Base-by-base conservation (phyloP, 352 stramenopile species). In the Phytopythium mirpurense region DNA sequence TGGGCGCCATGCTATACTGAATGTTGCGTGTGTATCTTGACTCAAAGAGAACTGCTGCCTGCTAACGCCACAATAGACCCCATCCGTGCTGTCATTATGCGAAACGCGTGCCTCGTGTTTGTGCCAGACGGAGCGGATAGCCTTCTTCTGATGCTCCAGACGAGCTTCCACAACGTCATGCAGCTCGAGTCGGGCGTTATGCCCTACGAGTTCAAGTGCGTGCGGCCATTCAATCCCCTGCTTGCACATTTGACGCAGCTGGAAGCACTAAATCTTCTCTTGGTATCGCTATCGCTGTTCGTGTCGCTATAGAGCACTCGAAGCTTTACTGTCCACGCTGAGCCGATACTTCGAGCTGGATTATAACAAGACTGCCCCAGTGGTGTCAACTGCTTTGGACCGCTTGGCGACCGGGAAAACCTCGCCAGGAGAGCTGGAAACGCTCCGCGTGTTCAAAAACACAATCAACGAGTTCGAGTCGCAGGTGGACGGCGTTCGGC, bases 381-480 rank as follows among this genome's bases (percentile, higher is more conserved):
- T 68, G 19, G 64, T 86, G n/a, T 60, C 72, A 12, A 26, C 56
- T 36, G 68, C 74, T 6, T 55, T 88, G 4, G 73, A 89, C 35
- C 59, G 62, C 6, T 58, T 89, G 7, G 74, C 77, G 34, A 67
- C 67, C 21, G 75, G 71, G 7, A 68, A 65, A 37, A 67, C 78
- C 18, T 71, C 70, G 4, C 52, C 74, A 0, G 60, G 64, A 4
- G 76, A 90, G 23, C 57, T 90, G 5, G 74, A 90, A 24, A 84
- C 65, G 24, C 50, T 90, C 26, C 79, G 79, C 0, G 65, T 70
- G 19, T 80, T 90, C 55, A 90, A 90, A 49, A 90, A 90, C 49
- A 73, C 70, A 1, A 86, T 88, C 58, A 79, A 88, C 60, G 79
- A 90, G 53, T 90, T 88, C 48, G 67, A 87, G 36, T 67, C 72